phyloP scores from a whole-genome alignment of 768 basidiomycete species.

The Tylopilus cervinicoccineus region DNA sequence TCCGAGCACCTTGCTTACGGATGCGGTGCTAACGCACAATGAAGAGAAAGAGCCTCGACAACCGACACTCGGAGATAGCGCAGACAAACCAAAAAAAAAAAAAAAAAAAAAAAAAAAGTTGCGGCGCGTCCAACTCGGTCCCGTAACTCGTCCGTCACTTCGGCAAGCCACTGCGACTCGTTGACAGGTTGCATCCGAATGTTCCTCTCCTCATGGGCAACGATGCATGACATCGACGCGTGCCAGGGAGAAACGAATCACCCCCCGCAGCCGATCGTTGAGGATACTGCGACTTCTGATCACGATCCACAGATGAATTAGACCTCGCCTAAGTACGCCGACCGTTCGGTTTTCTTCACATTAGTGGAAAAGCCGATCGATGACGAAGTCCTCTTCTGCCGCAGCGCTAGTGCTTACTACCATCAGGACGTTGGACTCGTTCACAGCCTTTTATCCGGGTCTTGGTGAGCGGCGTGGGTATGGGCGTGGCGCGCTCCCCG shows the following conservation, averaged over 20 bases:
- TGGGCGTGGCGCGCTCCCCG: not conserved
- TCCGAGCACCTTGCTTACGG: not conserved
- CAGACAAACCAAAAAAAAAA: no score
- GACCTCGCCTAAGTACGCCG: not conserved
- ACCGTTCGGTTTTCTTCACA: constrained; percentile 1
- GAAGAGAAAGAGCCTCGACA: not conserved
- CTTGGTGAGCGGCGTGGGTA: constrained; percentile 1
- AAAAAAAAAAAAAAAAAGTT: not conserved
- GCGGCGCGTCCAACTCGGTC: not conserved
- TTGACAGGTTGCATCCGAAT: not conserved
- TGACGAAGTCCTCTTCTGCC: no score
- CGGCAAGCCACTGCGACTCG: not conserved
- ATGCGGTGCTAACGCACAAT: not conserved
- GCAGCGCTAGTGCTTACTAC: no score
- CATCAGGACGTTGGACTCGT: no score
- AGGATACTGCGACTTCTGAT: not conserved
- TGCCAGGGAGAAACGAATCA: not conserved
- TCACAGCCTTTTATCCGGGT: not conserved
- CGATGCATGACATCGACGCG: not conserved
- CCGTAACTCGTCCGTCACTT: not conserved
- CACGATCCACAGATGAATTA: constrained; percentile 4
- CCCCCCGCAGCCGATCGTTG: not conserved
- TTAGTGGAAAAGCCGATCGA: no score
- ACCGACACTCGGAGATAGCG: not conserved
- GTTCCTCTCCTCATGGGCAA: not conserved